Evolutionary conservation across 1,284 basidiomycete species (phyloP).

Genomic region (Sanghuangporus baumii): DNA sequence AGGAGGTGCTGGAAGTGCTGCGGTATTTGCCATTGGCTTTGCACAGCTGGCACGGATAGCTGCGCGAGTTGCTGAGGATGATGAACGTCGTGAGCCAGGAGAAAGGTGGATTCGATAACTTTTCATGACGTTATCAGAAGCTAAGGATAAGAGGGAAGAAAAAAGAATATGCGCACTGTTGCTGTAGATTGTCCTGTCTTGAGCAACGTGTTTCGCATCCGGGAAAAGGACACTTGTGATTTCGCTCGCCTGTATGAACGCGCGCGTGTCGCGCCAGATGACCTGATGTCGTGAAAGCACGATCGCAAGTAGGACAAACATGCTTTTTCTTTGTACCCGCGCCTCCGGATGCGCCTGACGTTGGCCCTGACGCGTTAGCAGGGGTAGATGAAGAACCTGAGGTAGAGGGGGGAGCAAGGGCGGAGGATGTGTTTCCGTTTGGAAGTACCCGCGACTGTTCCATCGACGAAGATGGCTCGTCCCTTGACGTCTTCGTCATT

Average conservation of each 20-base stretch:
- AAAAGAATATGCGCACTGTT: constrained; percentile 57
- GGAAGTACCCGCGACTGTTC: not conserved
- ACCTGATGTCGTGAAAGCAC: constrained; percentile 77
- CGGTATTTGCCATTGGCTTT: not conserved
- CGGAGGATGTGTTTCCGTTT: not conserved
- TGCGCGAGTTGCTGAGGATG: constrained; percentile 16
- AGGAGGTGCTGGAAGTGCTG: not conserved
- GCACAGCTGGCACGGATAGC: constrained; percentile 12
- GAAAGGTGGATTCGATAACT: constrained; percentile 20
- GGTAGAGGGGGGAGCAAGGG: not conserved
- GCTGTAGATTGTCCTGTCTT: constrained; percentile 76
- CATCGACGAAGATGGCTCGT: not conserved
- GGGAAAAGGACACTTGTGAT: constrained; percentile 78
- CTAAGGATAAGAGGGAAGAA: constrained; percentile 6
- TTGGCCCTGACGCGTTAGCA: not conserved
- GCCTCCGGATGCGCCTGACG: not conserved
- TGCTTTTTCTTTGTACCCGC: constrained; percentile 35
- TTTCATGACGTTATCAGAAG: constrained; percentile 22
- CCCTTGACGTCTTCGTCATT: not conserved
- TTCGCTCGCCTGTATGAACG: constrained; percentile 78
- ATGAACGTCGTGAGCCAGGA: constrained; percentile 18
- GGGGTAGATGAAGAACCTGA: not conserved
- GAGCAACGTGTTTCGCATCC: constrained; percentile 79
- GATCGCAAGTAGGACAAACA: constrained; percentile 58
- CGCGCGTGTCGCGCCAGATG: constrained; percentile 78